A percentile compares a stretch with the other conserved stretches of the same genome.
phyloP scores from a whole-genome alignment of 768 basidiomycete genomes.

The Boletellus emodensis region DNA sequence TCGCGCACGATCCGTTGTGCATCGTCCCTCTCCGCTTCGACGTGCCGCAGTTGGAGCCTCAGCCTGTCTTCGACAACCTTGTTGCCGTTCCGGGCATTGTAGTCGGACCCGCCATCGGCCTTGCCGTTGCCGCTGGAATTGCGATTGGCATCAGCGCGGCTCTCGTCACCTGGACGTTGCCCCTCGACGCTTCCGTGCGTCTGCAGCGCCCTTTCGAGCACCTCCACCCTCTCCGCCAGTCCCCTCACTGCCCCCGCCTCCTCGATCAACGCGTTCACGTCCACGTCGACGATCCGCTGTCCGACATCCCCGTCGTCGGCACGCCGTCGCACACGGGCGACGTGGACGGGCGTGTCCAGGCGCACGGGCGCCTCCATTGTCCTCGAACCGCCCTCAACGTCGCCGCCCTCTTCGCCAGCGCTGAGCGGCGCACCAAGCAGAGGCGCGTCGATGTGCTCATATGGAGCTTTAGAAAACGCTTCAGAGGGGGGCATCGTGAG shows the following conservation, averaged over 20 bases:
- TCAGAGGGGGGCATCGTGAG: neutral
- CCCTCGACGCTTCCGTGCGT: neutral
- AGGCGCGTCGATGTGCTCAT: neutral
- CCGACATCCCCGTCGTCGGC: conserved; percentile 1
- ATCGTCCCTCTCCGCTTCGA: conserved; percentile 21
- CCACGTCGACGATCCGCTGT: conserved; percentile 1
- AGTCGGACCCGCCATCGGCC: neutral
- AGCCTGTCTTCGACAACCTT: conserved; percentile 4
- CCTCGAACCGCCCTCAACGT: neutral
- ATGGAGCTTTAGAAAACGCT: conserved; percentile 17
- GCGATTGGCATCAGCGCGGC: too few relatives aligned
- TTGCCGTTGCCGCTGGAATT: neutral
- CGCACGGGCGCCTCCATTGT: neutral
- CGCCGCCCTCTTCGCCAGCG: neutral
- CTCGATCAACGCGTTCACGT: conserved; percentile 14
- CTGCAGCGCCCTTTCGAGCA: conserved; percentile 18
- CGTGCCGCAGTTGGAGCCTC: conserved; percentile 9
- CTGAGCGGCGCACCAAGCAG: neutral
- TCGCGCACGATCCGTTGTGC: conserved; percentile 13
- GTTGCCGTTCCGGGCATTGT: neutral
- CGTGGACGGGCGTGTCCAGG: conserved; percentile 12
- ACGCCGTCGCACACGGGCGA: neutral
- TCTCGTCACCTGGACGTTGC: too few relatives aligned
- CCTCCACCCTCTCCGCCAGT: conserved; percentile 24
- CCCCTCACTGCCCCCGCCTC: conserved; percentile 14